Evolutionary conservation across 1,284 basidiomycete species (phyloP).

Genomic region (Boletus sp.): DNA sequence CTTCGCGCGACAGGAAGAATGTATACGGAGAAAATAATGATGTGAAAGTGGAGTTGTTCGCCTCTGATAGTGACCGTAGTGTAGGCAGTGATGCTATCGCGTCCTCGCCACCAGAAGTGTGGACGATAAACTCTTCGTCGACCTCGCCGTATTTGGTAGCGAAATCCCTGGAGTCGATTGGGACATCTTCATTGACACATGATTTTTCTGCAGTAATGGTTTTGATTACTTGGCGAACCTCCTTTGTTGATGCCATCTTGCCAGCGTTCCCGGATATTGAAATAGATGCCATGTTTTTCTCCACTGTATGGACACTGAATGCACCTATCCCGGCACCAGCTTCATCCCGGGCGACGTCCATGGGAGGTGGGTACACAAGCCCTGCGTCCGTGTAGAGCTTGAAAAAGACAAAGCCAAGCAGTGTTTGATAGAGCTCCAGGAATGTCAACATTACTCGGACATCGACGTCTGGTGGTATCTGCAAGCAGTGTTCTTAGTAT

Average conservation of each 20-base stretch:
- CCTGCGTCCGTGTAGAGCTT: conserved; percentile 95
- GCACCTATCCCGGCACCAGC: conserved; percentile 88
- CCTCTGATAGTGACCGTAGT: conserved; percentile 65
- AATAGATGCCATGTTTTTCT: conserved; percentile 28
- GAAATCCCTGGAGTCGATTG: conserved; percentile 37
- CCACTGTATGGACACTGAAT: conserved; percentile 69
- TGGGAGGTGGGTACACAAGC: conserved; percentile 90
- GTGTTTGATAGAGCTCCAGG: conserved; percentile 96
- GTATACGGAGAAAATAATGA: conserved; percentile 83
- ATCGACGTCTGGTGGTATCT: conserved; percentile 95
- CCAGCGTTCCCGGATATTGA: conserved; percentile 48
- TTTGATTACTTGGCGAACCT: conserved; percentile 74
- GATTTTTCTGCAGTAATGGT: conserved; percentile 43
- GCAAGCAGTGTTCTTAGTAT: conserved; percentile 16
- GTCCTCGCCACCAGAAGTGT: conserved; percentile 58
- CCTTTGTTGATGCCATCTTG: conserved; percentile 60
- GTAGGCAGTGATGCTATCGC: conserved; percentile 66
- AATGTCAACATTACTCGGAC: conserved; percentile 98
- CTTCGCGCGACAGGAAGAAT: conserved; percentile 95
- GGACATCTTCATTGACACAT: conserved; percentile 35
- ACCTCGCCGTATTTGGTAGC: conserved; percentile 33
- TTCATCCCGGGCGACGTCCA: conserved; percentile 85
- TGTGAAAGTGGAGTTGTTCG: conserved; percentile 50
- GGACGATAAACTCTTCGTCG: conserved; percentile 70
- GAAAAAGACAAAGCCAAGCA: conserved; percentile 95